phyloP scores from a whole-genome alignment of 805 yeast species.

The Saccharomycopsis guyanensis region DNA sequence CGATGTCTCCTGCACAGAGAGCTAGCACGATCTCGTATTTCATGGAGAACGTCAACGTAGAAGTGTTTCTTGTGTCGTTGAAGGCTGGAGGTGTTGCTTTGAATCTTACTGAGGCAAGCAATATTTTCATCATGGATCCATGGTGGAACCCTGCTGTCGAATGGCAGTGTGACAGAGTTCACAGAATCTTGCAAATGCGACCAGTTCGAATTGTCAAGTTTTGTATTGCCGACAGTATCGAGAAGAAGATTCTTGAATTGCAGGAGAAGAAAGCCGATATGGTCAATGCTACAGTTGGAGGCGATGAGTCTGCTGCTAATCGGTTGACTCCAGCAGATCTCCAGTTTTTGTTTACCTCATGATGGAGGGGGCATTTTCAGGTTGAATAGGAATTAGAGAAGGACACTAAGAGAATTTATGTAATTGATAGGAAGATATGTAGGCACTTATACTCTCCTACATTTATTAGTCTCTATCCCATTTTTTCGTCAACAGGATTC shows the following conservation, averaged over 20 bases:
- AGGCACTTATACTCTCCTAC: too few relatives aligned
- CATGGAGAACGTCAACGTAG: slow-evolving; percentile 88
- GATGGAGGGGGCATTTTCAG: slow-evolving; percentile 14
- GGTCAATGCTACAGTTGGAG: slow-evolving; percentile 94
- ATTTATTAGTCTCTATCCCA: too few relatives aligned
- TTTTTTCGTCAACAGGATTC: too few relatives aligned
- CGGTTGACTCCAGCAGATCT: slow-evolving; percentile 88
- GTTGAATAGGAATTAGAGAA: too few relatives aligned
- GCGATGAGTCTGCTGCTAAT: slow-evolving; percentile 85
- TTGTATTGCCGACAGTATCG: slow-evolving; percentile 95
- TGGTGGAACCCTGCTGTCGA: slow-evolving; percentile 99
- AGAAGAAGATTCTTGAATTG: slow-evolving; percentile 87
- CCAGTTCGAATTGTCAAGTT: slow-evolving; percentile 90
- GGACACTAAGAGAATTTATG: too few relatives aligned
- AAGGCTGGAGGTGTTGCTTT: slow-evolving; percentile 99
- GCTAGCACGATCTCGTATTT: slow-evolving; percentile 86
- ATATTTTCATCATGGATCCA: slow-evolving; percentile 91
- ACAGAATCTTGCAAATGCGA: slow-evolving; percentile 91
- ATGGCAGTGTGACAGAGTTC: slow-evolving; percentile 98
- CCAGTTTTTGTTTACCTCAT: slow-evolving; percentile 88
- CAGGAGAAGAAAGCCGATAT: slow-evolving; percentile 97
- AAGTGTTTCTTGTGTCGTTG: slow-evolving; percentile 86
- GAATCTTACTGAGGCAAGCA: slow-evolving; percentile 94
- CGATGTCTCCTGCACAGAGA: slow-evolving; percentile 94
- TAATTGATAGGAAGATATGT: too few relatives aligned